A percentile compares a stretch with the other conserved stretches of the same genome.
phyloP scores from a whole-genome alignment of 305 asterid genomes.

The Ilex paraguariensis region DNA sequence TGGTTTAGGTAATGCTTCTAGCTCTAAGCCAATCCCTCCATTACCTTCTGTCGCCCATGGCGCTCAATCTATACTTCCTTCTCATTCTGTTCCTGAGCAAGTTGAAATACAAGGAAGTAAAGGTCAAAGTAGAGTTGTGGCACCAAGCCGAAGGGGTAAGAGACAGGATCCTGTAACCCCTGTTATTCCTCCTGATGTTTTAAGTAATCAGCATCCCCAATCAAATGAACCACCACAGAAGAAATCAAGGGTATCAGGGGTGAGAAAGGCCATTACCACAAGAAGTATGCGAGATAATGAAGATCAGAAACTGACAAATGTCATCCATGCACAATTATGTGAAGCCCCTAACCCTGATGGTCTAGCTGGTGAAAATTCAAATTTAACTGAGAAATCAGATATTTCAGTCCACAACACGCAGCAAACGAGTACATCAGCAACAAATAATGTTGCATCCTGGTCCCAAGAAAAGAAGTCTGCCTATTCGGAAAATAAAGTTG shows the following conservation, averaged over 20 bases:
- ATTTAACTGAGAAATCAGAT: too few species aligned
- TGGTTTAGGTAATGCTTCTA: slow-evolving; percentile 27
- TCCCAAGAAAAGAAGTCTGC: slow-evolving; percentile 18
- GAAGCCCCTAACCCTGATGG: slow-evolving; percentile 24
- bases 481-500: slow-evolving; percentile 10
- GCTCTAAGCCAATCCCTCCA: slow-evolving; percentile 32
- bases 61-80: slow-evolving; percentile 26
- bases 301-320: slow-evolving; percentile 33
- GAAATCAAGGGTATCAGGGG: slow-evolving; percentile 63
- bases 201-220: slow-evolving; percentile 39
- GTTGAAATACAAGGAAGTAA: slow-evolving; percentile 66
- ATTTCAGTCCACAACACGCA: too few species aligned
- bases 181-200: slow-evolving; percentile 39
- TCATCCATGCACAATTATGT: slow-evolving; percentile 24
- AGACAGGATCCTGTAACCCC: slow-evolving; percentile 48
- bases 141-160: slow-evolving; percentile 71
- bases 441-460: background rate
- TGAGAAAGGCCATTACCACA: slow-evolving; percentile 38
- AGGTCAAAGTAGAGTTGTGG: slow-evolving; percentile 55
- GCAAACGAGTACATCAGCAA: too few species aligned
- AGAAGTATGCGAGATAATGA: slow-evolving; percentile 38
- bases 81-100: slow-evolving; percentile 37
- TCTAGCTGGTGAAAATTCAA: background rate
- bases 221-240: slow-evolving; percentile 51
- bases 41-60: slow-evolving; percentile 30